Base-by-base conservation (phyloP, 2,329 filamentous ascomycete genomes). In the Bipolaris zeicola region DNA sequence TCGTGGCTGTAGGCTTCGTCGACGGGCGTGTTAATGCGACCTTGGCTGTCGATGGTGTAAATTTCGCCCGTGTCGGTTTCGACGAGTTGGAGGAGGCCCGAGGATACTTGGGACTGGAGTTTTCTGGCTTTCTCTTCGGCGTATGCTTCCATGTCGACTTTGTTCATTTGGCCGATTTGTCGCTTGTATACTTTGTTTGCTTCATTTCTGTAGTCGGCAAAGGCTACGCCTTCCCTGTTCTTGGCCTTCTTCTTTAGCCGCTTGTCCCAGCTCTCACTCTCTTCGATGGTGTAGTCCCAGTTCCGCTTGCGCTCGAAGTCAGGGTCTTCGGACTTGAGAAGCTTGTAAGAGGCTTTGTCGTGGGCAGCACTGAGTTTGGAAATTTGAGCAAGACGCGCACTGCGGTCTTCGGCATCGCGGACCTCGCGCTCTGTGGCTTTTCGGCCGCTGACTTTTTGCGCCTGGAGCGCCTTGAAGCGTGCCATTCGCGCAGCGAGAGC, bases 261-360 rank as follows among this genome's bases (percentile, higher is more conserved):
- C 79, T 89, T 89, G 77, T 99, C 95, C 95, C 95, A 99, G 65
- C 85, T 87, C 79, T 97, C 95, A 66, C 87, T 90, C 79, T 99
- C 95, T 63, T 99, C 95, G 6, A 94, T 82, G 0, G 95, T 99
- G 91, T 95, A 99, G 79, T 98, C 95, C 95, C 95, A 99, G 1
- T 95, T 95, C 38, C 95, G 88, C 79, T 98, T 97, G 65, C 95
- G 90, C 82, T 99, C 95, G 72, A 98, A 99, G 76, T 98, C 95
- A 52, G 91, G 92, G 1, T 92, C 88, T 69, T 97, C 92, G 3
- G 92, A 91, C 80, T 96, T 96, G 41, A 97, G 84, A 0, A 99
- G 86, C 72, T 98, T 99, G 76, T 97, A 92, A 5, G 89, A 88
- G 18, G 95, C 94, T 64, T 95, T 88, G 52, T 91, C 93, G 69